Evolutionary conservation across 208 protist genomes (phyloP).

Genomic region (Lotmaria passim): DNA sequence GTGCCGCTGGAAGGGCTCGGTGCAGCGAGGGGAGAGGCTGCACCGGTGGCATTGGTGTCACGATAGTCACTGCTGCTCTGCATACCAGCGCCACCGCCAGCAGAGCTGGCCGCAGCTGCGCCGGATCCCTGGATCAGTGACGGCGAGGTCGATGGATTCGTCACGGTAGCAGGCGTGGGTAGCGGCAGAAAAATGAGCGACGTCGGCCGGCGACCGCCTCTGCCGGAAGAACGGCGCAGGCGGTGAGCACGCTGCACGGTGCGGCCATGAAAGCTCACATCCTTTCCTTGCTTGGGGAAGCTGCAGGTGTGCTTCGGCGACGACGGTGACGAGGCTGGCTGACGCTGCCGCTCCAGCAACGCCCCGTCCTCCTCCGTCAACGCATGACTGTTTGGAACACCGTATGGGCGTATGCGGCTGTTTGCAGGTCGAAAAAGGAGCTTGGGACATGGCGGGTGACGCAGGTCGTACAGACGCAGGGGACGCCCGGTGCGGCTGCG

Average conservation of each 20-base stretch:
- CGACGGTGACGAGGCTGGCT: conserved; percentile 11
- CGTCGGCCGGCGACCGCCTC: neutral
- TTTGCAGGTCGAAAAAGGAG: neutral
- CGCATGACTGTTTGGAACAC: too few relatives aligned
- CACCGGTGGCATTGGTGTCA: neutral
- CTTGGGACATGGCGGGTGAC: neutral
- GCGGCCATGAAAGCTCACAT: neutral
- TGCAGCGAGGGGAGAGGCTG: too few relatives aligned
- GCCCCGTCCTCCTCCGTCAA: neutral
- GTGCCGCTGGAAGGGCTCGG: too few relatives aligned
- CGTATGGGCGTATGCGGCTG: too few relatives aligned
- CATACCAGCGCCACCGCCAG: neutral
- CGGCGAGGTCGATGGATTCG: neutral
- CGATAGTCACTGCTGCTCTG: neutral
- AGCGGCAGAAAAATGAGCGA: conserved; percentile 11
- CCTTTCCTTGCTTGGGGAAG: neutral
- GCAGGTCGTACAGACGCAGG: conserved; percentile 23
- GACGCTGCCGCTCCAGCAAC: neutral
- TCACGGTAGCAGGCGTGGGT: neutral
- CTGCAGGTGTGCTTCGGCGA: conserved; percentile 1
- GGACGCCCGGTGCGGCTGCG: conserved; percentile 8
- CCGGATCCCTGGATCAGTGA: neutral
- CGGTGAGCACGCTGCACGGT: neutral
- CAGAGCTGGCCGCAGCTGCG: neutral
- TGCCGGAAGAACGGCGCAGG: too few relatives aligned